phyloP scores from a whole-genome alignment of 805 yeast genomes.

The Lachancea kluyveri region DNA sequence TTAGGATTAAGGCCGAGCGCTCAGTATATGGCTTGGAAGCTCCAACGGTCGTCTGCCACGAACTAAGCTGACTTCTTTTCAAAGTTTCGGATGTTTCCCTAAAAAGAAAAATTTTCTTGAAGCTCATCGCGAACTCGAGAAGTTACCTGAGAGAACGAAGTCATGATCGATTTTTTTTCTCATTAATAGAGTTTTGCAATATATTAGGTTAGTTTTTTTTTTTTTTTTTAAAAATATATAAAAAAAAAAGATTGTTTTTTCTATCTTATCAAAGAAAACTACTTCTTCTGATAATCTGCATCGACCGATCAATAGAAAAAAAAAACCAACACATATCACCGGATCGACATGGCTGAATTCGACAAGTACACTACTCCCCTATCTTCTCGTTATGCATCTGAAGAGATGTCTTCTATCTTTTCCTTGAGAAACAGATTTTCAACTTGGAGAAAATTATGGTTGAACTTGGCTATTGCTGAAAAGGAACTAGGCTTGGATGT shows the following conservation, averaged over 20 bases:
- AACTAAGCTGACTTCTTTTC: no score
- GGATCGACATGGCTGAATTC: slow-evolving; percentile 29
- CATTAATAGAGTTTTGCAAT: no score
- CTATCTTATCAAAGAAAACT: no score
- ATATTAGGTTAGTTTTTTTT: no score
- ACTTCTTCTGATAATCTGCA: no score
- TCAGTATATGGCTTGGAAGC: slow-evolving; percentile 52
- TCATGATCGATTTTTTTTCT: no score
- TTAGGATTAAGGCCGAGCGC: slow-evolving; percentile 55
- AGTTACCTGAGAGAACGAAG: no score
- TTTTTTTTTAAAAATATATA: no score
- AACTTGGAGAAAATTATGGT: slow-evolving; percentile 98
- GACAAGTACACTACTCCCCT: slow-evolving; percentile 90
- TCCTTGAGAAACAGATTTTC: slow-evolving; percentile 91
- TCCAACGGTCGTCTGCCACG: background rate
- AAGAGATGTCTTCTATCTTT: slow-evolving; percentile 92
- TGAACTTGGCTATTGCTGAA: slow-evolving; percentile 92
- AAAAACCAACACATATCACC: no score
- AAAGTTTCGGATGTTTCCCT: background rate
- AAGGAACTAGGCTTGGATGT: slow-evolving; percentile 80
- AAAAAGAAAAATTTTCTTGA: no score
- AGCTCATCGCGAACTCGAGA: no score
- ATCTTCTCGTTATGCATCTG: slow-evolving; percentile 95
- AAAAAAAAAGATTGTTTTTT: no score
- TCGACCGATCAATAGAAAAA: background rate